phyloP scores from a whole-genome alignment of 805 yeast species.

The Metschnikowia vanudenii region DNA sequence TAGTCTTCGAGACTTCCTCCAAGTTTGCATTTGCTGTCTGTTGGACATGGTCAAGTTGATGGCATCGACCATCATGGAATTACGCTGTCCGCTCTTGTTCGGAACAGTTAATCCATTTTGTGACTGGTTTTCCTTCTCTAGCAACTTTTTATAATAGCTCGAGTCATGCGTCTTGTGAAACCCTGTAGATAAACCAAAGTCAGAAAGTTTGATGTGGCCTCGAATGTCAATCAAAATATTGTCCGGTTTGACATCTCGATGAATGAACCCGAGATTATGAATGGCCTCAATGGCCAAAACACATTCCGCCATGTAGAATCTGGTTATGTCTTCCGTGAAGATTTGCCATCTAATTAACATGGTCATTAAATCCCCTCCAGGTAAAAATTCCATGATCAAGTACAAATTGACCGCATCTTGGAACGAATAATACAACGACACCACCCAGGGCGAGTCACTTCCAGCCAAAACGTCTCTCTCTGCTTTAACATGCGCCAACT shows the following conservation, averaged over 20 bases:
- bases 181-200: slow-evolving; percentile 84
- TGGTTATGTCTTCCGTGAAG: slow-evolving; percentile 87
- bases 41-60: slow-evolving; percentile 94
- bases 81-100: slow-evolving; percentile 39
- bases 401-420: slow-evolving; percentile 75
- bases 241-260: slow-evolving; percentile 97
- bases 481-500: slow-evolving; percentile 91
- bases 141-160: slow-evolving; percentile 75
- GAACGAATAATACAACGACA: slow-evolving; percentile 75
- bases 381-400: slow-evolving; percentile 71
- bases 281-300: slow-evolving; percentile 92
- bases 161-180: slow-evolving; percentile 92
- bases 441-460: slow-evolving; percentile 87
- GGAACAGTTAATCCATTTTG: slow-evolving; percentile 22
- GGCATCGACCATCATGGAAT: slow-evolving; percentile 88
- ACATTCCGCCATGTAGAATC: slow-evolving; percentile 95
- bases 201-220: slow-evolving; percentile 67
- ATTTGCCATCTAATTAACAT: slow-evolving; percentile 94
- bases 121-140: slow-evolving; percentile 57
- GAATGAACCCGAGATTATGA: slow-evolving; percentile 90
- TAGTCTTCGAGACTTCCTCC: slow-evolving; percentile 87
- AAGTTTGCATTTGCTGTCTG: slow-evolving; percentile 91
- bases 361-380: slow-evolving; percentile 90
- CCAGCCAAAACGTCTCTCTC: slow-evolving; percentile 94
- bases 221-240: slow-evolving; percentile 82